Evolutionary conservation across 2,329 filamentous ascomycete genomes (phyloP), one percentile per base, ranked within the genome.

Genomic region (Talaromyces verruculosus): DNA sequence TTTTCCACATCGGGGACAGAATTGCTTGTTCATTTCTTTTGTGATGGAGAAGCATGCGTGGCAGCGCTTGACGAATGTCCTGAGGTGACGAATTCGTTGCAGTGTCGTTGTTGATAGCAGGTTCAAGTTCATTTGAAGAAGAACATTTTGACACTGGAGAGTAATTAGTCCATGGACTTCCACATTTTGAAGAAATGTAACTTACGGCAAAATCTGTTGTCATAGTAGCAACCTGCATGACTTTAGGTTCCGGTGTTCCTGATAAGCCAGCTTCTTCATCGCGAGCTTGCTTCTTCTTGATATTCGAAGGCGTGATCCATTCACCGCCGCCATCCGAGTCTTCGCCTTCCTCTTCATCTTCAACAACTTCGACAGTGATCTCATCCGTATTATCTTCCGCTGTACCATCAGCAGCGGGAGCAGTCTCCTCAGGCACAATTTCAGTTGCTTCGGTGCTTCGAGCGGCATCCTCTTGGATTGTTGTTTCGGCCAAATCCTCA

Each of bases 271-370:
- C 80, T 25, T 81, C 79, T 22, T 83, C 79, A 71, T 94, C 89
- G 75, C 88, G 86, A 67, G 86, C 87, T 80, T 95, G 90, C 75
- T 92, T 89, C 75, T 92, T 91, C 76, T 92, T 91, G 70, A 99
- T 85, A 79, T 98, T 99, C 47, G 89, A 89, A 0, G 94, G 93
- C 0, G 95, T 98, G 76, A 98, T 97, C 94, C 94, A 98, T 62
- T 67, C 65, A 72, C 90, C 92, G 41, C 84, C 85, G 5, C 83
- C 84, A 37, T 81, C 81, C 33, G 72, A 74, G 35, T 70, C 76
- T 64, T 75, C 76, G 5, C 69, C 71, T 33, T 79, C 74, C 17
- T 77, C 75, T 39, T 70, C 71, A 15, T 73, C 68, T 33, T 71
- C 68, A 35, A 74, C 68, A 67, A 75, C 67, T 59, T 70, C 66